Base-by-base conservation (phyloP, 1,284 basidiomycete genomes). In the Calocybe gambosa region DNA sequence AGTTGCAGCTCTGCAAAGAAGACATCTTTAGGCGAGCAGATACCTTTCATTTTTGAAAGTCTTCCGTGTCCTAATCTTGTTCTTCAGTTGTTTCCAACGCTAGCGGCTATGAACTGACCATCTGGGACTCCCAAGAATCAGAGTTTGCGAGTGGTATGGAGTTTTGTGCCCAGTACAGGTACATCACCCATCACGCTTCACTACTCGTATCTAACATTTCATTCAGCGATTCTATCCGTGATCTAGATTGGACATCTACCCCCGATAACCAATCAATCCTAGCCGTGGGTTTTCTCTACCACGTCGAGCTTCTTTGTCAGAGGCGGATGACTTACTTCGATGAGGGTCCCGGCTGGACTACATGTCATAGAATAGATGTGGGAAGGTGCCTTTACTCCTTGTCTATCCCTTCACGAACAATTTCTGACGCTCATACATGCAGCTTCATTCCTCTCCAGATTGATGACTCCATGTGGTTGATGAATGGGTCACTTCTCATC, bases 101-200 rank as follows among this genome's bases (percentile, higher is more conserved):
- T 15, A 73, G 75, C 35, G 83, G 75, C 1, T 75, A 90, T 50
- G 89, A 93, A 59, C 66, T 95, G 46, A 92, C 90, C 0, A 90
- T 97, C 16, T 96, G 92, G 92, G 91, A 96, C 63, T 94, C 91
- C 0, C 87, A 86, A 50, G 88, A 89, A 61, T 92, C 88, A n/a
- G 89, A 94, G 62, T 97, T 96, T 62, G 82, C 89, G 3, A 89
- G 89, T 0, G 93, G 93, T 1, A 68, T 93, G 40, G 92, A 95
- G 63, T 85, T 83, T 58, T 70, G 73, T 25, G 70, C 73, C 26
- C 62, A 76, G 10, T 82, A 81, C 49, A 74, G 71, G 88, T 89
- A 55, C 45, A 67, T 58, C n/a, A 43, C n/a, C 33, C 16, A 49
- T 10, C 19, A 5, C 29, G 33, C 34, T 21, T 46, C 55, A 54